Evolutionary conservation across 495 filamentous ascomycete species (phyloP).

Genomic region (Xeromyces bisporus): DNA sequence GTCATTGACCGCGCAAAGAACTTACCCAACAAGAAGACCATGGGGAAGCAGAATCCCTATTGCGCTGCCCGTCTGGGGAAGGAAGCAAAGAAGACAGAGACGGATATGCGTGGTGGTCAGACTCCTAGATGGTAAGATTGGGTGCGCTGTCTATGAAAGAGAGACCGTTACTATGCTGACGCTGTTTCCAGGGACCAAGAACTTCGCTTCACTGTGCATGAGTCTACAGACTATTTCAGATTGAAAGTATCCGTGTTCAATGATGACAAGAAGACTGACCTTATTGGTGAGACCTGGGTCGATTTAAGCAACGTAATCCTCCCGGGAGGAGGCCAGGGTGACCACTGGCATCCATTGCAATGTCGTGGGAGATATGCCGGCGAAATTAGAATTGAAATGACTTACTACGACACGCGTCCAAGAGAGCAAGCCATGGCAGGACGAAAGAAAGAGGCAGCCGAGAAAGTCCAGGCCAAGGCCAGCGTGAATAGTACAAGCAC

Average conservation of each 20-base stretch:
- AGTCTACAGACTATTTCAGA: conserved; percentile 86
- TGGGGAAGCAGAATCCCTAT: conserved; percentile 97
- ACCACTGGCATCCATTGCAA: conserved; percentile 75
- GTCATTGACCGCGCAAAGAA: conserved; percentile 92
- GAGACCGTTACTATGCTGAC: conserved; percentile 9
- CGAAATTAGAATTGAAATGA: conserved; percentile 86
- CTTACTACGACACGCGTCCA: conserved; percentile 81
- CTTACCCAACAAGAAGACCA: conserved; percentile 84
- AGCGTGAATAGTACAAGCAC: conserved; percentile 1
- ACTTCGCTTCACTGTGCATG: conserved; percentile 86
- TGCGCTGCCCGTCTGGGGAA: conserved; percentile 88
- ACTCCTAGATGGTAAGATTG: conserved; percentile 79
- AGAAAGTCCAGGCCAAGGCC: conserved; percentile 16
- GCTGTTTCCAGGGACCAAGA: conserved; percentile 72
- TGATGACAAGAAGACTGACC: conserved; percentile 88
- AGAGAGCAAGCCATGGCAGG: conserved; percentile 49
- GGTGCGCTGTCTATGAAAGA: background rate
- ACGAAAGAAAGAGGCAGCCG: conserved; percentile 31
- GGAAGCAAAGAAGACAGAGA: conserved; percentile 94
- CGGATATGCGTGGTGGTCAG: conserved; percentile 86
- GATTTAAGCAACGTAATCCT: conserved; percentile 66
- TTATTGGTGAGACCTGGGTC: conserved; percentile 88
- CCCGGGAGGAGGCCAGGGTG: conserved; percentile 75
- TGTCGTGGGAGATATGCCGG: conserved; percentile 90
- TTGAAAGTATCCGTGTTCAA: conserved; percentile 94